A percentile compares a stretch with the other conserved stretches of the same genome.
phyloP scores from a whole-genome alignment of 495 filamentous ascomycete genomes.

The Hypoxylon trugodes region DNA sequence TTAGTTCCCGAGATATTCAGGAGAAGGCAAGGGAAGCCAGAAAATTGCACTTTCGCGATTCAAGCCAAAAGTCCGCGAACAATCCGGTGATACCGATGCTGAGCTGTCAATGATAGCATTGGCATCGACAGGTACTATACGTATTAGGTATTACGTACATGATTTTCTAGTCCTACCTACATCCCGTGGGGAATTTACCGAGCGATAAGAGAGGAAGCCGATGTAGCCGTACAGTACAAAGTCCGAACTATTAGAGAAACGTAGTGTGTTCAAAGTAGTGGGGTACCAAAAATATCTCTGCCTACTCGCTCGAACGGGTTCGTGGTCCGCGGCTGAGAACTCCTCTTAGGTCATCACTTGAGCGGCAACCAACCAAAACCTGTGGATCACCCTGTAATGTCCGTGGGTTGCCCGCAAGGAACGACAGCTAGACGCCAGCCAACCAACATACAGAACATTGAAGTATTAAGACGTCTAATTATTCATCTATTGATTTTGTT shows the following conservation, averaged over 20 bases:
- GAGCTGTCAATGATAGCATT: constrained; percentile 32
- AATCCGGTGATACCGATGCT: constrained; percentile 34
- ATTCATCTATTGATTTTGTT: neutral
- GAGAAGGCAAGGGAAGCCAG: neutral
- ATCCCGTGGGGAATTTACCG: neutral
- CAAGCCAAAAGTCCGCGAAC: neutral
- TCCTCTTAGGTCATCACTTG: constrained; percentile 3
- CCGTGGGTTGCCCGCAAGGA: neutral
- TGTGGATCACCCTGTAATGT: neutral
- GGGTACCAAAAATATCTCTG: constrained; percentile 34
- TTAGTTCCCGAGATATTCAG: neutral
- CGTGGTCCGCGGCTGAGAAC: constrained; percentile 32
- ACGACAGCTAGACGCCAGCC: neutral
- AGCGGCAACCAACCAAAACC: constrained; percentile 18
- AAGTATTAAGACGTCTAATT: too few species aligned
- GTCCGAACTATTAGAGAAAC: neutral
- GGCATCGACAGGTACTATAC: too few species aligned
- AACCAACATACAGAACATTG: neutral
- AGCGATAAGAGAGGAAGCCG: neutral
- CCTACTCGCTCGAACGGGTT: neutral
- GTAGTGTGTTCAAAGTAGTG: neutral
- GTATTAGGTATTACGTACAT: constrained; percentile 28
- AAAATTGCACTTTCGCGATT: constrained; percentile 31
- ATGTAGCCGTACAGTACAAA: constrained; percentile 16
- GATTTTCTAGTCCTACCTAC: constrained; percentile 27